Percentiles rank a stretch among this genome's conserved stretches.
These are phyloP conservation scores for Colletotrichum sp. DNA, from an alignment of 2,329 filamentous ascomycete genomes.

Conservation along the genomic window DNA sequence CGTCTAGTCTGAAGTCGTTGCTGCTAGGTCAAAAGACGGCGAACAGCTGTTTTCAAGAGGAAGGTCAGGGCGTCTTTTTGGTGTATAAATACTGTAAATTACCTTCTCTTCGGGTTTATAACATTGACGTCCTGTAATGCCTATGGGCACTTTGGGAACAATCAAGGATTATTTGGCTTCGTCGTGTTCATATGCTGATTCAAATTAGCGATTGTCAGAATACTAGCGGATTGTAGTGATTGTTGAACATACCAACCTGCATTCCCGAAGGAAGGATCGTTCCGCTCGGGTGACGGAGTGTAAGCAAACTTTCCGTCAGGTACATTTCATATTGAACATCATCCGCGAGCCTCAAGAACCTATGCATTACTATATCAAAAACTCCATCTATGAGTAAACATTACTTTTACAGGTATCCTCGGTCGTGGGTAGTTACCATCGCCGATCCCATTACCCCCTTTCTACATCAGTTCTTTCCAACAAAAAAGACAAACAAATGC, in stretches of 20 bases:
- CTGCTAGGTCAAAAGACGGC: not conserved
- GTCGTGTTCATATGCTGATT: not conserved
- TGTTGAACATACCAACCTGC: not conserved
- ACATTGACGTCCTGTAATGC: not conserved
- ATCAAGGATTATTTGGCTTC: not conserved
- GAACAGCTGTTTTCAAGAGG: not conserved
- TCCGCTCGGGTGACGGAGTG: too few relatives aligned
- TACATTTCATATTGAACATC: not conserved
- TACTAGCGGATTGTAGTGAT: not conserved
- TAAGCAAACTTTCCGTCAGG: too few relatives aligned
- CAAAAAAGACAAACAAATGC: not conserved
- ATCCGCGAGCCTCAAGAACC: not conserved
- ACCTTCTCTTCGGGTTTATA: conserved; percentile 15
- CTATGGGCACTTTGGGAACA: not conserved
- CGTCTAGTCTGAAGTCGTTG: not conserved
- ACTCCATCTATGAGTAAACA: not conserved
- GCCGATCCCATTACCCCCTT: not conserved
- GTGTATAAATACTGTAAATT: conserved; percentile 19
- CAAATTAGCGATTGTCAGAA: not conserved
- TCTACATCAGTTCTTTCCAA: not conserved
- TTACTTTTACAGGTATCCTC: conserved; percentile 7
- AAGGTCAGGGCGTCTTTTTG: not conserved
- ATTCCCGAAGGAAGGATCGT: not conserved
- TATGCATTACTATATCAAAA: not conserved
- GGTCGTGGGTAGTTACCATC: not conserved